These are phyloP conservation scores for Buxus sempervirens DNA, from an alignment of 164 flowering plant genomes.

Conservation along the genomic window DNA sequence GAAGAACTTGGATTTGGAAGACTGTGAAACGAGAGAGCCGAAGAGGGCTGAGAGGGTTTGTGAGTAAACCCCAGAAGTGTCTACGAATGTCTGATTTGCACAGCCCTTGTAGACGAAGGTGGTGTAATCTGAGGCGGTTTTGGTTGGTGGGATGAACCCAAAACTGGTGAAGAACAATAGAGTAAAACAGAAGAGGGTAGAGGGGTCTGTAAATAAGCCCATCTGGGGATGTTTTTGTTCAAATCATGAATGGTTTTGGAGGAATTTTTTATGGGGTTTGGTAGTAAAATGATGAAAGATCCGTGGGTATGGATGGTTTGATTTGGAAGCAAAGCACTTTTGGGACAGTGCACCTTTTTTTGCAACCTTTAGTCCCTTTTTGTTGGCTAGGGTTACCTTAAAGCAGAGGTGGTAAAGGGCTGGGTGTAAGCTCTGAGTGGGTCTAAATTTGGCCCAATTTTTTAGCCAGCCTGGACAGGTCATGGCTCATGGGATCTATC, in stretches of 20 bases:
- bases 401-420: no score
- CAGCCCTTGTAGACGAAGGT: constrained; percentile 84
- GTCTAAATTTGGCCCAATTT: no score
- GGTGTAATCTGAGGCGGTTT: constrained; percentile 44
- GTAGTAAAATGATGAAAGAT: constrained; percentile 5
- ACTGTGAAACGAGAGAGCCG: constrained; percentile 31
- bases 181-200: constrained; percentile 14
- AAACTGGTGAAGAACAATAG: constrained; percentile 20
- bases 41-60: constrained; percentile 41
- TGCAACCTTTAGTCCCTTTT: no score
- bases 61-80: constrained; percentile 36
- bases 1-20: constrained; percentile 36
- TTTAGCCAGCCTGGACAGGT: no score
- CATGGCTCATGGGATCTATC: no score
- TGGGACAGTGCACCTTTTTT: no score
- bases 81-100: constrained; percentile 59
- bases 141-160: constrained; percentile 22
- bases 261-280: constrained; percentile 14
- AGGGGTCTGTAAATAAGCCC: constrained; percentile 32
- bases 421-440: no score
- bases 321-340: not conserved
- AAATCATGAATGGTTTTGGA: constrained; percentile 33
- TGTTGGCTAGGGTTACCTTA: no score
- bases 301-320: constrained; percentile 8
- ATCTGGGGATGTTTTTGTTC: constrained; percentile 30